Evolutionary conservation across 2,329 filamentous ascomycete genomes (phyloP).

Genomic region (Pseudogymnoascus sp.): DNA sequence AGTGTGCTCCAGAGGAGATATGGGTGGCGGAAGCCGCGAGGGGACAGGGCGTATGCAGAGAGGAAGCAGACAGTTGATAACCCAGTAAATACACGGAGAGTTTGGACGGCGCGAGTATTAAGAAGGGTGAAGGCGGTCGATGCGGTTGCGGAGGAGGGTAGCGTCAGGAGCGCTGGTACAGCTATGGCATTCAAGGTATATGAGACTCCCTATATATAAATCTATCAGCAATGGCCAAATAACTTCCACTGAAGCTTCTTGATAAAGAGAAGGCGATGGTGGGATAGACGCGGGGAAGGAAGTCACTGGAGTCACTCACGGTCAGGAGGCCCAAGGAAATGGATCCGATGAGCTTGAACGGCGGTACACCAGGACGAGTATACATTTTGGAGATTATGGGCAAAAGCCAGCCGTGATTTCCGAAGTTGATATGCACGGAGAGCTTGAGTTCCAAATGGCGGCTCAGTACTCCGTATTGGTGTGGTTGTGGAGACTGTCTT

Average conservation of each 20-base stretch:
- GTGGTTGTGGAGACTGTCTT: constrained; percentile 1
- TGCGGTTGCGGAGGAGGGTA: constrained; percentile 68
- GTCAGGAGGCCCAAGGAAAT: constrained; percentile 82
- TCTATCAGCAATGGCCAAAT: neutral
- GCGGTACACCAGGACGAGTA: constrained; percentile 34
- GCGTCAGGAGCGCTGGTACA: constrained; percentile 71
- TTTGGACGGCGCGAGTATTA: constrained; percentile 53
- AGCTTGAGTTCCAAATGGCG: neutral
- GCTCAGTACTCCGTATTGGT: constrained; percentile 2
- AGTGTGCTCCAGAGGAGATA: constrained; percentile 83
- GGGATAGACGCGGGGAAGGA: neutral
- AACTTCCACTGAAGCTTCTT: neutral
- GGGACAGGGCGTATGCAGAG: constrained; percentile 71
- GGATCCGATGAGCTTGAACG: constrained; percentile 89
- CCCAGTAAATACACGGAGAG: constrained; percentile 59
- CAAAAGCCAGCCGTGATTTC: neutral
- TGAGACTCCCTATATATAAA: constrained; percentile 64
- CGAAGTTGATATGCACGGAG: neutral
- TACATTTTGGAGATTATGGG: neutral
- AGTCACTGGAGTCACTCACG: constrained; percentile 51
- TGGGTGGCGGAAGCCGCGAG: constrained; percentile 69
- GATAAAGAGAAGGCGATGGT: neutral
- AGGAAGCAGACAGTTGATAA: constrained; percentile 66
- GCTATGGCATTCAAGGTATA: constrained; percentile 74
- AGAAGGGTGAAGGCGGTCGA: constrained; percentile 65